Conservation (phyloP, 2,329 filamentous ascomycete species). For the Calcarisporium arbuscula region DNA sequence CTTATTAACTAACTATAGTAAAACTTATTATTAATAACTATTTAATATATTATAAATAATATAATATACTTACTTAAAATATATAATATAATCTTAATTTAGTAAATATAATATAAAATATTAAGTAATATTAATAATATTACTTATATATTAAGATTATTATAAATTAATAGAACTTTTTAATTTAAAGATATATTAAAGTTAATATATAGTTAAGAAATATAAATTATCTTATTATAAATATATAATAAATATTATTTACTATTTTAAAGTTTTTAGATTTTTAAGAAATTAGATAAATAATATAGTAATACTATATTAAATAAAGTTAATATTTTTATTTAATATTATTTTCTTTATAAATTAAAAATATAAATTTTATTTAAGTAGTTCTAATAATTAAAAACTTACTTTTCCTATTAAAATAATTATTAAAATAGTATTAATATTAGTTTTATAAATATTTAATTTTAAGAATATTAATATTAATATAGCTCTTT, state of each 20-base stretch:
- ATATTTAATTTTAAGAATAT: not conserved
- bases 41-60: not conserved
- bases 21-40: not conserved
- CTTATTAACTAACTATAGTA: not conserved
- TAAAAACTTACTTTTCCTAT: not conserved
- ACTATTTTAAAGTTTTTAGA: not conserved
- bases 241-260: not conserved
- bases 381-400: not conserved
- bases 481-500: not conserved
- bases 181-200: not conserved
- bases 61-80: not conserved
- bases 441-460: not conserved
- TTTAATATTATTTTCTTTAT: not conserved
- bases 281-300: not conserved
- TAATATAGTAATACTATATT: not conserved
- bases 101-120: not conserved
- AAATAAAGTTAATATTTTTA: not conserved
- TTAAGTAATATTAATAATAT: not conserved
- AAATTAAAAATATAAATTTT: not conserved
- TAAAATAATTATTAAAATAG: not conserved
- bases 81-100: not conserved
- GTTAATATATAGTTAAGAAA: not conserved
- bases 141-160: not conserved
- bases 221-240: not conserved
- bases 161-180: not conserved